Conservation (phyloP, 1,284 basidiomycete species). For the Sporisorium graminicola region DNA sequence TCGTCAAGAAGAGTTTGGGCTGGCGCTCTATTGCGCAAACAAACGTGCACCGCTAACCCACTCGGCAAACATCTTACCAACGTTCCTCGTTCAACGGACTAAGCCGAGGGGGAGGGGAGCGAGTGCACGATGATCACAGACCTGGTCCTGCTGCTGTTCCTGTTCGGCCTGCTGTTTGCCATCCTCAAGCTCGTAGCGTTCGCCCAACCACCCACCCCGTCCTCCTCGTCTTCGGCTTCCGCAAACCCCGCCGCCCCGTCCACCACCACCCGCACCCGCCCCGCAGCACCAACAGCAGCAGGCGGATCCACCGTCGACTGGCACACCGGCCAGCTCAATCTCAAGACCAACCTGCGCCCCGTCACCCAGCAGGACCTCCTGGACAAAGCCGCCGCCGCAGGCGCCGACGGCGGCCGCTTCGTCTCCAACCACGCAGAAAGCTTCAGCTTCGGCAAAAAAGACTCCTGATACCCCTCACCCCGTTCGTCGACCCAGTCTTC, state of each 20-base stretch:
- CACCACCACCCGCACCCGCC: neutral
- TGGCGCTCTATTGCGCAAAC: no score
- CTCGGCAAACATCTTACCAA: no score
- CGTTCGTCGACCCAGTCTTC: no score
- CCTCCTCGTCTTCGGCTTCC: neutral
- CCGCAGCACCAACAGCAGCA: neutral
- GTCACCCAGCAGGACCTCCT: constrained; percentile 25
- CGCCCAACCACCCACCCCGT: neutral
- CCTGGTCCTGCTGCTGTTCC: neutral
- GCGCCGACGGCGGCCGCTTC: constrained; percentile 10
- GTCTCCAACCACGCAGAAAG: constrained; percentile 13
- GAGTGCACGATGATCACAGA: constrained; percentile 7
- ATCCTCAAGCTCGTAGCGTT: neutral
- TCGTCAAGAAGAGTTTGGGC: no score
- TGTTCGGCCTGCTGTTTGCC: neutral
- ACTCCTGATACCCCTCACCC: neutral
- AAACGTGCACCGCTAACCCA: no score
- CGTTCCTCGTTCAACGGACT: no score
- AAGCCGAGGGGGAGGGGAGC: no score
- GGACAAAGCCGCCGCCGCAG: neutral
- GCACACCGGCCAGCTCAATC: constrained; percentile 10
- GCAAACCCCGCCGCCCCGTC: neutral
- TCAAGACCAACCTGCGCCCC: constrained; percentile 17
- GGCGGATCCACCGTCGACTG: constrained; percentile 13
- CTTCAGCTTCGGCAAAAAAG: constrained; percentile 18